Conservation (phyloP, 371 early-diverging fungal genomes). For the Mucor piriformis region DNA sequence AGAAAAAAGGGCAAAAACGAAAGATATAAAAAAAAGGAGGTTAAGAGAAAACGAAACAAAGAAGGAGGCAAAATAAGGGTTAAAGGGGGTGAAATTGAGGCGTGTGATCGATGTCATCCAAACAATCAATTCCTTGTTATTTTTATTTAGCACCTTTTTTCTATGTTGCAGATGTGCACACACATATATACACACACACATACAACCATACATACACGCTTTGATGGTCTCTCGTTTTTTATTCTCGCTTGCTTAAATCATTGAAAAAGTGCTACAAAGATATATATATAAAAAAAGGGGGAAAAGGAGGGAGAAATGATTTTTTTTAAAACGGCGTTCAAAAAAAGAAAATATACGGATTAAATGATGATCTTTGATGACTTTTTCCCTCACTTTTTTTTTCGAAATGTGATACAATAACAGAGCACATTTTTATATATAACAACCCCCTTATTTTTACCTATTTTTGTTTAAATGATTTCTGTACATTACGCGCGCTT, state of each 20-base stretch:
- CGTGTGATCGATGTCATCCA: slow-evolving; percentile 23
- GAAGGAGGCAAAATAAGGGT: slow-evolving; percentile 27
- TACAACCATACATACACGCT: too few relatives aligned
- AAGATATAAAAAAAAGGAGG: slow-evolving; percentile 4
- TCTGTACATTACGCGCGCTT: background rate
- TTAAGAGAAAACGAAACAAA: slow-evolving; percentile 20
- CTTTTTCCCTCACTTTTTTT: slow-evolving; percentile 11
- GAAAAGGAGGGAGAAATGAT: background rate
- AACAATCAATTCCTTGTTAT: background rate
- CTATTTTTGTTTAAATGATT: slow-evolving; percentile 9
- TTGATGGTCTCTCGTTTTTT: too few relatives aligned
- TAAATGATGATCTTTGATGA: background rate
- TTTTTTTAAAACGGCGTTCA: background rate
- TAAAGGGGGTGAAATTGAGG: slow-evolving; percentile 17
- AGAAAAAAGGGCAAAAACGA: background rate
- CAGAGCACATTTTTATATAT: background rate
- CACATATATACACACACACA: too few relatives aligned
- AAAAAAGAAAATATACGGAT: background rate
- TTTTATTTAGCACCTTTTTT: background rate
- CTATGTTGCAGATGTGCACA: too few relatives aligned
- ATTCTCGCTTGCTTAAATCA: too few relatives aligned
- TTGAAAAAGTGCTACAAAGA: too few relatives aligned
- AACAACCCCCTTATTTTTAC: slow-evolving; percentile 1
- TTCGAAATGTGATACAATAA: slow-evolving; percentile 1
- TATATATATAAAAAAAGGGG: too few relatives aligned